These are phyloP conservation scores for Penicillium sp. DNA, from an alignment of 2,329 filamentous ascomycete species.

Conservation along the genomic window DNA sequence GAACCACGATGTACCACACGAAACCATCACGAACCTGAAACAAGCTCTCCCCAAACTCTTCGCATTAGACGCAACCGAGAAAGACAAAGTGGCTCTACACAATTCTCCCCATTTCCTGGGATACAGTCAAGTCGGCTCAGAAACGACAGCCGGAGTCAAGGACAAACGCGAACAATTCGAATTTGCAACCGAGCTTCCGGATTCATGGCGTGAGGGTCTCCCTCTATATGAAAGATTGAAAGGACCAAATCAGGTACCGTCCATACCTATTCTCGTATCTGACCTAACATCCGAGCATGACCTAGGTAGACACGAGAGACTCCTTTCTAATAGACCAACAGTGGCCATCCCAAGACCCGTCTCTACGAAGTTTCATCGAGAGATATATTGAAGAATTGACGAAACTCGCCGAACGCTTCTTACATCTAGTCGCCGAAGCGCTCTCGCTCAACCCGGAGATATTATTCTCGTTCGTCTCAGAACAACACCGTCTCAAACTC, in stretches of 20 bases:
- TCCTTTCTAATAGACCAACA: no score
- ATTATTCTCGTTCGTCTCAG: background rate
- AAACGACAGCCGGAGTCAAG: background rate
- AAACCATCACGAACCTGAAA: constrained; percentile 19
- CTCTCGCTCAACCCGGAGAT: background rate
- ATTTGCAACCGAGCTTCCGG: background rate
- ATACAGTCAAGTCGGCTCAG: background rate
- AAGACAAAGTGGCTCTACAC: background rate
- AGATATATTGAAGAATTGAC: background rate
- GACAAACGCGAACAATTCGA: background rate
- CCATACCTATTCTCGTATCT: no score
- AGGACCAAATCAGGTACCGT: background rate
- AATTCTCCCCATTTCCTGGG: background rate
- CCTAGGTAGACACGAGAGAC: no score
- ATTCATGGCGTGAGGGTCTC: background rate
- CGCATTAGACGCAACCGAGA: background rate
- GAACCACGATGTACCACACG: constrained; percentile 21
- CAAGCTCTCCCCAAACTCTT: background rate
- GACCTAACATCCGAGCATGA: no score
- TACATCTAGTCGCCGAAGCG: background rate
- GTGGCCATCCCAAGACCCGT: background rate
- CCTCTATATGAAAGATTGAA: background rate
- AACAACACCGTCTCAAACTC: background rate
- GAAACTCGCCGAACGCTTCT: background rate
- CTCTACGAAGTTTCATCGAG: background rate